Evolutionary conservation across 768 basidiomycete species (phyloP), one percentile per base, ranked within the genome.

Genomic region (Sutorius australiensis): DNA sequence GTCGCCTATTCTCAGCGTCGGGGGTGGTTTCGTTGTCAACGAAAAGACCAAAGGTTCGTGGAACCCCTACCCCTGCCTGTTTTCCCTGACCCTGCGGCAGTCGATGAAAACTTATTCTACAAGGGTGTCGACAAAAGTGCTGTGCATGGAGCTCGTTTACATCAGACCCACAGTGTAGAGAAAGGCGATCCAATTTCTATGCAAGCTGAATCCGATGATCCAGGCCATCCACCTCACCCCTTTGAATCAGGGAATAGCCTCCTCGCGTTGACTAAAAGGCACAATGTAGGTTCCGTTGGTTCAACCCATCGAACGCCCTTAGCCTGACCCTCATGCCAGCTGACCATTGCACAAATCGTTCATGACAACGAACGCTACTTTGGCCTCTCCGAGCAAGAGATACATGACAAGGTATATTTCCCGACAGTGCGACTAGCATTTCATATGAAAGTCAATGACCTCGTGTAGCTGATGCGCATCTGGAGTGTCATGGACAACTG

Each of bases 401-500:
- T 93, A 53, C 80, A 84, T 56, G 69, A 77, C 43, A 92, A 92
- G 77, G 88, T 85, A 57, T 37, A 52, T 19, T 13, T 6, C 45
- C 27, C 41, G 46, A 53, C 28, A n/a, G 31, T 21, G 48, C 32
- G 33, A 21, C 16, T 27, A 12, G 21, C 19, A 34, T 9, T 41
- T 46, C 3, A 16, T 45, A 27, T 10, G 12, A 24, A 49, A 37
- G 17, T 41, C 21, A 11, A 51, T 32, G 10, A 19, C 9, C 19
- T 17, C 36, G 42, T 2, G 19, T 46, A 73, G 74, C 77, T 91
- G 58, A 80, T 83, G 77, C 80, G 81, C 27, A 92, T 95, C 43
- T 95, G 93, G 93, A 64, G 74, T 49, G 91, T 93, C 5, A 97
- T 97, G 95, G 92, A 95, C 64, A 82, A 86, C 51, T 95, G 91